Evolutionary conservation across 148 eudicot genomes (phyloP).

Genomic region (Vaccinium myrtillus): DNA sequence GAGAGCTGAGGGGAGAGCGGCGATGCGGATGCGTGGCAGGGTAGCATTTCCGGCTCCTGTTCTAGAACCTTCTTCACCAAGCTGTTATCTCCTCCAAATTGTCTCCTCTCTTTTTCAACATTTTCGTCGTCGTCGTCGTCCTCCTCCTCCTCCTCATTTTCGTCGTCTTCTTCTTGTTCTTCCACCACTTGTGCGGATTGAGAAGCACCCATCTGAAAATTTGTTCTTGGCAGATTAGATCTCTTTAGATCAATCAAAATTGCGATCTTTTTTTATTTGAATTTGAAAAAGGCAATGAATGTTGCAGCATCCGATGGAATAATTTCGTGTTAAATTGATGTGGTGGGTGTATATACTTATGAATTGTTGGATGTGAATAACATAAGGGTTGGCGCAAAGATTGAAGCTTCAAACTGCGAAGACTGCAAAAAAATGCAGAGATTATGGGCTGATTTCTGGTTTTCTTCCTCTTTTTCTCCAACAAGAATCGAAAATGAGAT

Average conservation of each 20-base stretch:
- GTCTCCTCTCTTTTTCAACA: slow-evolving; percentile 19
- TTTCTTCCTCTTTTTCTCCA: neutral
- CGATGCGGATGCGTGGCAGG: slow-evolving; percentile 96
- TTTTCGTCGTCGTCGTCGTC: slow-evolving; percentile 28
- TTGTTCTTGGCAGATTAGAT: neutral
- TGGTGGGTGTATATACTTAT: neutral
- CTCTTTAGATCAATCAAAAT: slow-evolving; percentile 10
- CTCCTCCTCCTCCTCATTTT: slow-evolving; percentile 27
- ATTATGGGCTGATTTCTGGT: neutral
- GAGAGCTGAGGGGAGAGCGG: slow-evolving; percentile 94
- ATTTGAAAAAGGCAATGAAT: neutral
- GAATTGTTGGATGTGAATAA: neutral
- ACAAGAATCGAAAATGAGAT: neutral
- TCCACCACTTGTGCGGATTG: slow-evolving; percentile 64
- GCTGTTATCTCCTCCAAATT: slow-evolving; percentile 24
- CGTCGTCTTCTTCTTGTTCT: slow-evolving; percentile 35
- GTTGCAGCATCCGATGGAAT: neutral
- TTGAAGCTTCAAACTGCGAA: neutral
- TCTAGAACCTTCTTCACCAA: slow-evolving; percentile 71
- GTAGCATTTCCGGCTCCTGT: slow-evolving; percentile 96
- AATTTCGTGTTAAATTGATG: neutral
- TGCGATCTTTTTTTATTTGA: neutral
- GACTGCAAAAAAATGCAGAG: neutral
- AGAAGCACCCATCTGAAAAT: slow-evolving; percentile 58
- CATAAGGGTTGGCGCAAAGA: slow-evolving; percentile 9